A percentile compares a stretch with the other conserved stretches of the same genome.
Conservation (phyloP, 225 moss, liverwort and hornwort genomes). For the Polytrichum formosum region DNA sequence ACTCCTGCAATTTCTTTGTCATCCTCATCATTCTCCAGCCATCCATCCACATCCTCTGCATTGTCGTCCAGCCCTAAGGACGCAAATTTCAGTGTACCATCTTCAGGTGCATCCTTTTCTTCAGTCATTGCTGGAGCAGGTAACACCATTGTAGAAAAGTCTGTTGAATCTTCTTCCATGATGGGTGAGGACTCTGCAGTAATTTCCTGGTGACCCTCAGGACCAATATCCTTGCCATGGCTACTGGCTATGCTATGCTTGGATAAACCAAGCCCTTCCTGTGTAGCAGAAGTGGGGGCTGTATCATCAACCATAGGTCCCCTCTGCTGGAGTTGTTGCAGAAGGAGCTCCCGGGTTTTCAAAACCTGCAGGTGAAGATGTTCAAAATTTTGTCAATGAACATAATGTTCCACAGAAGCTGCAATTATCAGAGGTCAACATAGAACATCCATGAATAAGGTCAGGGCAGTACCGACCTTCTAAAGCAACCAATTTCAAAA, state of each 20-base stretch:
- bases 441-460: too few relatives aligned
- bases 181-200: constrained; percentile 24
- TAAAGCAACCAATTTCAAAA: too few relatives aligned
- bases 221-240: constrained; percentile 8
- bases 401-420: too few relatives aligned
- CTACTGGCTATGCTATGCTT: too few relatives aligned
- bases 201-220: constrained; percentile 25
- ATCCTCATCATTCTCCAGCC: constrained; percentile 59
- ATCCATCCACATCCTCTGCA: constrained; percentile 76
- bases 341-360: constrained; percentile 55
- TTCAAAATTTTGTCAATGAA: too few relatives aligned
- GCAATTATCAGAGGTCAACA: too few relatives aligned
- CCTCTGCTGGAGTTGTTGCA: constrained; percentile 35
- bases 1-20: constrained; percentile 41
- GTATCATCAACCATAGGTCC: constrained; percentile 35
- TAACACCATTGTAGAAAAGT: constrained; percentile 11
- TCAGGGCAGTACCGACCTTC: too few relatives aligned
- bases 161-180: constrained; percentile 21
- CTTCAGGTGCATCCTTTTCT: constrained; percentile 23
- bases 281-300: constrained; percentile 20
- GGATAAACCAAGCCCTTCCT: neutral
- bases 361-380: constrained; percentile 34
- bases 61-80: constrained; percentile 58
- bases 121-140: constrained; percentile 9
- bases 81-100: constrained; percentile 33